Percentiles rank a stretch among this genome's conserved stretches.
Evolutionary conservation across 176 grass and related monocot genomes (phyloP).

Genomic region (Eleusine indica): DNA sequence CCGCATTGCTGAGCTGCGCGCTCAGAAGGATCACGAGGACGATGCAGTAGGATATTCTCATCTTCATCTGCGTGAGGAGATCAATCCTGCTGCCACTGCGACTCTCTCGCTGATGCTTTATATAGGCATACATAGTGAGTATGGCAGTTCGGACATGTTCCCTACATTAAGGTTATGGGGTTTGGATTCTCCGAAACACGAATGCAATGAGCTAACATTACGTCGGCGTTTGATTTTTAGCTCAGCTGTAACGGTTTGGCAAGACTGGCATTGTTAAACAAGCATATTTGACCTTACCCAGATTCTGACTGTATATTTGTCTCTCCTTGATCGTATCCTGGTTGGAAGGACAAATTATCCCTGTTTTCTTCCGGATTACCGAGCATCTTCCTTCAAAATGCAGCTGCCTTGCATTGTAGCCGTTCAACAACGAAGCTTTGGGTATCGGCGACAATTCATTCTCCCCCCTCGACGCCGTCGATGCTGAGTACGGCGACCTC

Average conservation of each 20-base stretch:
- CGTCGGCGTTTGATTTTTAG: not conserved
- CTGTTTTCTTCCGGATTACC: not conserved
- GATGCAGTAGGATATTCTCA: not conserved
- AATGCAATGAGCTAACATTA: not conserved
- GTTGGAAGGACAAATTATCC: too few species aligned
- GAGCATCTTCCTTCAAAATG: not conserved
- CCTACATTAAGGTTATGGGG: not conserved
- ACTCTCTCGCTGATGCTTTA: not conserved
- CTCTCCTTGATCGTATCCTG: too few species aligned
- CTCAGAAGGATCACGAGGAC: constrained; percentile 1
- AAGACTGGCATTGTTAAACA: not conserved
- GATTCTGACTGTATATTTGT: too few species aligned
- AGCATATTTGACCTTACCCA: too few species aligned
- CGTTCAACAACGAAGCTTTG: not conserved
- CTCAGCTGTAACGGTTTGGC: not conserved
- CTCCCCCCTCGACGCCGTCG: not conserved
- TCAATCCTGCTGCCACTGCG: too few species aligned
- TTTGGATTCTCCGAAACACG: constrained; percentile 29
- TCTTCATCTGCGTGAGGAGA: not conserved
- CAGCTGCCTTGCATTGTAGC: not conserved
- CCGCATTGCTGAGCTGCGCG: constrained; percentile 1
- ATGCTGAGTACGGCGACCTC: not conserved
- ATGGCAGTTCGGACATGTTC: not conserved
- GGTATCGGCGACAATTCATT: not conserved
- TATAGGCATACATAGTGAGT: not conserved